phyloP scores from a whole-genome alignment of 139 green algal species.

The Nannochloris sp. region DNA sequence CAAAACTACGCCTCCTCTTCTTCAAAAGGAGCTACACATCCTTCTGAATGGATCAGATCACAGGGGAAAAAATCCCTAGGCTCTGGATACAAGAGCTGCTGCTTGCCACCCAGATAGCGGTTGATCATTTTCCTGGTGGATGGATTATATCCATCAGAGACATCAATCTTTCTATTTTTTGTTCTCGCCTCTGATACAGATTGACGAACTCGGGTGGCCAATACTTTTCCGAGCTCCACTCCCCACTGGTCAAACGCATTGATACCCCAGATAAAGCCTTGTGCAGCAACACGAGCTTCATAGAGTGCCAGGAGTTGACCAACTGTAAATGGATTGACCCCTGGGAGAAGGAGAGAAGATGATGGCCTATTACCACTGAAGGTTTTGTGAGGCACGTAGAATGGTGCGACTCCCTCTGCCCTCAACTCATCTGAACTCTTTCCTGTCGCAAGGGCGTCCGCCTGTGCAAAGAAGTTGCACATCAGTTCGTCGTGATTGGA shows the following conservation, averaged over 20 bases:
- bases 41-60: conserved; percentile 53
- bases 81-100: conserved; percentile 83
- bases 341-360: conserved; percentile 84
- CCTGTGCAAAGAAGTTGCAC: conserved; percentile 98
- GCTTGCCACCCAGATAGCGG: conserved; percentile 87
- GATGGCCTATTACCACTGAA: conserved; percentile 84
- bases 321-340: conserved; percentile 80
- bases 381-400: conserved; percentile 90
- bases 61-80: conserved; percentile 81
- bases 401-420: conserved; percentile 68
- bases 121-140: conserved; percentile 86
- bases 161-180: conserved; percentile 52
- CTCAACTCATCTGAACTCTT: conserved; percentile 81
- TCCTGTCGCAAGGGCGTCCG: conserved; percentile 90
- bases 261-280: conserved; percentile 96
- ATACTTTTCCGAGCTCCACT: conserved; percentile 96
- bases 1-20: background rate
- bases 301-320: conserved; percentile 96
- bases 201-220: conserved; percentile 50
- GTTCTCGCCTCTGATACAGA: conserved; percentile 70
- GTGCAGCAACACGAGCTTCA: conserved; percentile 88
- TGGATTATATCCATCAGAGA: conserved; percentile 86
- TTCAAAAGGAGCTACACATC: background rate
- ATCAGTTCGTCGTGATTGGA: conserved; percentile 99
- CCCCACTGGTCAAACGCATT: conserved; percentile 99